Evolutionary conservation across 768 basidiomycete genomes (phyloP).

Genomic region (Collybia sp.): DNA sequence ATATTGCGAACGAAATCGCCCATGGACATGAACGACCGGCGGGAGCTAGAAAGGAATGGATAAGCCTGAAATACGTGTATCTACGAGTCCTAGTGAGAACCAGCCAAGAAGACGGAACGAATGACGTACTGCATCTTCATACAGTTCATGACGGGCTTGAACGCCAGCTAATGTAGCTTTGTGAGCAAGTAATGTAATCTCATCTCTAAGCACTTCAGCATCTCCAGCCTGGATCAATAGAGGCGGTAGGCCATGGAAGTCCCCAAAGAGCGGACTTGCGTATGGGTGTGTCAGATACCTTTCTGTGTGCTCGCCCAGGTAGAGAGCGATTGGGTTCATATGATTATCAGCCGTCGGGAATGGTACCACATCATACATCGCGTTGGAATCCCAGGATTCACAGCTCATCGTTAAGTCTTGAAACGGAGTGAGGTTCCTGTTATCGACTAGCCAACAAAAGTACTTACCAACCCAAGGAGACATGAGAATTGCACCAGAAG

Average conservation of each 20-base stretch:
- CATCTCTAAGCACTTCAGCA: conserved; percentile 92
- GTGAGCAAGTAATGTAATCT: conserved; percentile 86
- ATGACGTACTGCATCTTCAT: conserved; percentile 78
- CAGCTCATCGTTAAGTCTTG: conserved; percentile 94
- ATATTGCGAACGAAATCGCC: conserved; percentile 60
- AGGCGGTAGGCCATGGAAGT: conserved; percentile 82
- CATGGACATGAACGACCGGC: conserved; percentile 67
- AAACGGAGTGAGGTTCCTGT: conserved; percentile 2
- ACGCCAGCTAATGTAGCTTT: conserved; percentile 89
- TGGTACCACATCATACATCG: conserved; percentile 79
- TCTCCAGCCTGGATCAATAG: conserved; percentile 91
- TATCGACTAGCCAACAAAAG: not conserved
- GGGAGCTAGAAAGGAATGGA: conserved; percentile 67
- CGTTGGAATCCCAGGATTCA: conserved; percentile 97
- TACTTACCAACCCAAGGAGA: conserved; percentile 93
- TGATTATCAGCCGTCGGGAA: conserved; percentile 72
- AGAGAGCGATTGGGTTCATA: conserved; percentile 90
- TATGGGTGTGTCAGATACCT: conserved; percentile 94
- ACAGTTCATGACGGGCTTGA: conserved; percentile 81
- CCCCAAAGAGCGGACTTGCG: conserved; percentile 91
- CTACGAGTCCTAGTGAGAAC: conserved; percentile 28
- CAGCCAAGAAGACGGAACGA: not conserved
- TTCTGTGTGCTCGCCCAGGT: conserved; percentile 78
- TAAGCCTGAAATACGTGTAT: conserved; percentile 91
- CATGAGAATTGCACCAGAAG: conserved; percentile 83